Evolutionary conservation across 441 rosid species (phyloP), one percentile per base, ranked within the genome.

Genomic region (Arabidopsis lyrata): DNA sequence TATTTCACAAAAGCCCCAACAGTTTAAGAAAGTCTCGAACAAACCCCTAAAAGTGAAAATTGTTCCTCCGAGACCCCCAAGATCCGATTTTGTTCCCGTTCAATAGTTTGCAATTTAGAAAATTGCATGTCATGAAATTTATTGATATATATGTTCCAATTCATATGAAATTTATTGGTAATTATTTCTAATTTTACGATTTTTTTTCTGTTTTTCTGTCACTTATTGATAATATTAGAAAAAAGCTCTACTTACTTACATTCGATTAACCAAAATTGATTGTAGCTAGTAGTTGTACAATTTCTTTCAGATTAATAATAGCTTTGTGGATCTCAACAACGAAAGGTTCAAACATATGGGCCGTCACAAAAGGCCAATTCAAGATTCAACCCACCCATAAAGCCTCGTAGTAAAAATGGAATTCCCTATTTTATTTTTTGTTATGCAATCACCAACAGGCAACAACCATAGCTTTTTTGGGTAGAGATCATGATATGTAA

Each of bases 361-460:
- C 50, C 24, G 14, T 11, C 7, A 36, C 38, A 73, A 73, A 63
- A 57, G 34, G 60, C 77, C 70, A 13, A 41, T 64, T 55, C 15
- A 45, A 42, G 56, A 54, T 44, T 11, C 3, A 18, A 14, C 70
- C 50, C 66, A 35, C 36, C 2, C 2, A 24, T 15, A 8, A 56
- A 73, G 54, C 16, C 41, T 34, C 8, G 13, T 20, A 56, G 16
- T 62, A 29, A 13, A 35, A 31, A 13, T 20, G 22, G 20, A 12
- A 45, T 32, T 32, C 31, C 12, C 16, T 42, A 1, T 41, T 41
- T 39, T 41, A 0, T 41, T 5, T 41, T 41, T 16, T 44, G 48
- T 24, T 24, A 41, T 41, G 66, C 8, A 18, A 49, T 16, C 12
- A 39, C 10, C 38, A 59, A 15, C 36, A 68, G 9, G 11, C 39